Conservation (phyloP, 305 asterid genomes). For the Fraxinus ornus region DNA sequence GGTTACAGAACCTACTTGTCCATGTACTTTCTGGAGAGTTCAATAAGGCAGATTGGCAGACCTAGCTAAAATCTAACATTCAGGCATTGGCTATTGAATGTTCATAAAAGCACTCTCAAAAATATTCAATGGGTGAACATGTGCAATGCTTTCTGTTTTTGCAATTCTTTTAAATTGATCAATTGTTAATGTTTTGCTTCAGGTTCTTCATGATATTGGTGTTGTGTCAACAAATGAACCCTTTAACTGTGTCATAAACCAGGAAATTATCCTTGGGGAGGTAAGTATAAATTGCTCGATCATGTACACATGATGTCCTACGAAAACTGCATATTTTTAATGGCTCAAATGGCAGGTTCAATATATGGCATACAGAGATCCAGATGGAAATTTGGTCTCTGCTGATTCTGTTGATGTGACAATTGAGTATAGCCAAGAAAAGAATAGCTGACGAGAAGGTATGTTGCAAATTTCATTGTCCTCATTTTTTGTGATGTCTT, state of each 20-base stretch:
- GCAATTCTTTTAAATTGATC: conserved; percentile 15
- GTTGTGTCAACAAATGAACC: conserved; percentile 89
- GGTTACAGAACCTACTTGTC: not conserved
- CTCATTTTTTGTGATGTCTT: not conserved
- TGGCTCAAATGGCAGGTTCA: conserved; percentile 67
- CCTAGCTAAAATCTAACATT: not conserved
- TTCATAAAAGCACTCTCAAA: too few species aligned
- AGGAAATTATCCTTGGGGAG: conserved; percentile 96
- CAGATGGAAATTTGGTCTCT: conserved; percentile 75
- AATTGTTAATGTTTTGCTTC: conserved; percentile 23
- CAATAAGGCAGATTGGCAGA: not conserved
- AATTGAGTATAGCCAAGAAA: conserved; percentile 60
- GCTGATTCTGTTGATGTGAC: conserved; percentile 56
- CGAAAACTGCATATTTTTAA: conserved; percentile 21
- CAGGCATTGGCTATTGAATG: not conserved
- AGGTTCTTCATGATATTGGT: conserved; percentile 95
- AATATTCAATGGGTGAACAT: not conserved
- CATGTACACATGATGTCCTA: conserved; percentile 17
- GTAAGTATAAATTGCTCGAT: conserved; percentile 45
- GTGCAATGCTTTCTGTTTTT: not conserved
- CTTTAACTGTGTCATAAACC: conserved; percentile 92
- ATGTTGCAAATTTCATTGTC: conserved; percentile 18
- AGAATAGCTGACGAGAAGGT: conserved; percentile 73
- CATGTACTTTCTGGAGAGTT: not conserved
- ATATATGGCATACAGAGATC: conserved; percentile 66